These are phyloP conservation scores for Nicotiana otophora DNA, from an alignment of 257 asterid species.

Conservation along the genomic window DNA sequence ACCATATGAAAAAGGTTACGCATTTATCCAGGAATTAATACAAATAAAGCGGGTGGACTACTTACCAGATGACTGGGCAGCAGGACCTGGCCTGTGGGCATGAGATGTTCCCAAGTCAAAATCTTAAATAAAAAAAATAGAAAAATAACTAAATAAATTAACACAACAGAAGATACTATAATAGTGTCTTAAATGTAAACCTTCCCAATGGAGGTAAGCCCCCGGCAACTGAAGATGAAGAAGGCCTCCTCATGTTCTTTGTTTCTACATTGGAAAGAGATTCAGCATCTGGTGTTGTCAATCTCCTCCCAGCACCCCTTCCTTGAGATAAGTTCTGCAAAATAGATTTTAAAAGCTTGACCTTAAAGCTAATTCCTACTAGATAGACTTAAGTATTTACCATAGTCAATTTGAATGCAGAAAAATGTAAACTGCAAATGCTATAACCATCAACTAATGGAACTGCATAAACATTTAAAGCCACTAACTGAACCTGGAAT, in stretches of 20 bases:
- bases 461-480: neutral
- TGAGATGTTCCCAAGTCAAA: conserved; percentile 14
- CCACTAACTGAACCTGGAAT: neutral
- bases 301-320: conserved; percentile 72
- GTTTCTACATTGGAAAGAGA: conserved; percentile 53
- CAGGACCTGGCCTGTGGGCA: conserved; percentile 58
- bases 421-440: neutral
- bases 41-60: conserved; percentile 18
- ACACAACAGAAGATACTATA: neutral
- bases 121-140: neutral
- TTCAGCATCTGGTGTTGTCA: conserved; percentile 48
- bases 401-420: neutral
- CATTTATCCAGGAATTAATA: neutral
- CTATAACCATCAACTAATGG: neutral
- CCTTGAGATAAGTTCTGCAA: conserved; percentile 88
- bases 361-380: neutral
- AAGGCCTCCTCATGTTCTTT: conserved; percentile 64
- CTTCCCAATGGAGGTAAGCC: conserved; percentile 97
- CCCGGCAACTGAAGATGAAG: conserved; percentile 83
- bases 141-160: conserved; percentile 5
- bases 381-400: neutral
- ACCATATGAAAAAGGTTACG: conserved; percentile 7
- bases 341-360: conserved; percentile 10
- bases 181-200: conserved; percentile 29
- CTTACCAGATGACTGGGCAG: conserved; percentile 78